phyloP scores from a whole-genome alignment of 164 flowering plant species.

The Piper betle region DNA sequence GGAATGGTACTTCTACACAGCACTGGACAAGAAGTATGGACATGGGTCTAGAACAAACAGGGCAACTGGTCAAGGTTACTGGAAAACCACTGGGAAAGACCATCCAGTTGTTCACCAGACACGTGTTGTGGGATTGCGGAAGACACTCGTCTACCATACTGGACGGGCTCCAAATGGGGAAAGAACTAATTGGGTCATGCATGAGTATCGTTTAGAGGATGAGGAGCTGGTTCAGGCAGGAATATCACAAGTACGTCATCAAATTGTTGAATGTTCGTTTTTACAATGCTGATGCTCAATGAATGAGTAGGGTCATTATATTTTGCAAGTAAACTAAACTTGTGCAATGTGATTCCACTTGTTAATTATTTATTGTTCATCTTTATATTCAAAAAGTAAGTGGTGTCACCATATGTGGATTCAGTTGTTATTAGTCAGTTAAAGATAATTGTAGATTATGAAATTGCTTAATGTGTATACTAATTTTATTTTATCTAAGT shows the following conservation, averaged over 20 bases:
- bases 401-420: background rate
- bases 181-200: constrained; percentile 82
- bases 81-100: constrained; percentile 90
- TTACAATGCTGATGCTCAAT: too few relatives aligned
- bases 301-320: background rate
- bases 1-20: constrained; percentile 82
- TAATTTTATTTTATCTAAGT: too few relatives aligned
- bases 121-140: constrained; percentile 55
- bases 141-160: constrained; percentile 59
- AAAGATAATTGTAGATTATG: background rate
- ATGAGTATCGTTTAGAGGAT: constrained; percentile 59
- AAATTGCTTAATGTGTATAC: background rate
- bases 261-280: background rate
- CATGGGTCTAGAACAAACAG: constrained; percentile 58
- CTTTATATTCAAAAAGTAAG: too few relatives aligned
- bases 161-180: constrained; percentile 74
- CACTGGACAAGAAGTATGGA: constrained; percentile 57
- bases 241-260: background rate
- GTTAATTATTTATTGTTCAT: background rate
- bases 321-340: too few relatives aligned
- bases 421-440: background rate
- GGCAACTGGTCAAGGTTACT: constrained; percentile 62
- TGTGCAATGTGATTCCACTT: background rate
- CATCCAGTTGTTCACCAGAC: constrained; percentile 22
- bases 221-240: constrained; percentile 21